These are phyloP conservation scores for Lumnitzera racemosa DNA, from an alignment of 345 rosid species.

Conservation along the genomic window DNA sequence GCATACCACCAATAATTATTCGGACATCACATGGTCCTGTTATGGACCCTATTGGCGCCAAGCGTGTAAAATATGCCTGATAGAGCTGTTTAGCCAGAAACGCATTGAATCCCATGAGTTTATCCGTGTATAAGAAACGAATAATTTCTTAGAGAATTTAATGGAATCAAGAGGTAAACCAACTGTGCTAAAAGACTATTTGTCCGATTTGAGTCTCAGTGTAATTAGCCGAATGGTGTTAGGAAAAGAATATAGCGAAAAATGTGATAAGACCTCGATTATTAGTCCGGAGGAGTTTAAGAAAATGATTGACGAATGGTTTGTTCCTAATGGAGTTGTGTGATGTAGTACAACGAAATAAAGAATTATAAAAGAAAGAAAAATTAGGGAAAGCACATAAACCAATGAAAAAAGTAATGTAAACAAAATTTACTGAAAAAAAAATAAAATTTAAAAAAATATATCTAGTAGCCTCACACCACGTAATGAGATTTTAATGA, in stretches of 20 bases:
- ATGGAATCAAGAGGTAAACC: too few relatives aligned
- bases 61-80: constrained; percentile 18
- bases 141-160: too few relatives aligned
- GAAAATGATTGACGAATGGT: constrained; percentile 6
- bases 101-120: constrained; percentile 17
- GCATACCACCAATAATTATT: constrained; percentile 18
- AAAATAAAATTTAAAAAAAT: too few relatives aligned
- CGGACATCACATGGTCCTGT: constrained; percentile 16
- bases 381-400: too few relatives aligned
- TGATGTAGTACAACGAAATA: too few relatives aligned
- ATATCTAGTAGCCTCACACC: too few relatives aligned
- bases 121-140: constrained; percentile 19
- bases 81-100: constrained; percentile 16
- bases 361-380: too few relatives aligned
- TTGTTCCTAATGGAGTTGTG: not conserved
- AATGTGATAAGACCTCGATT: not conserved
- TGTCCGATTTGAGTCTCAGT: not conserved
- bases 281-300: constrained; percentile 1
- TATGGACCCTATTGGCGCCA: constrained; percentile 29
- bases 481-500: too few relatives aligned
- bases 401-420: too few relatives aligned
- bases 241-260: not conserved
- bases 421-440: too few relatives aligned
- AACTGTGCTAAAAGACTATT: not conserved
- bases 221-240: not conserved